Conservation (phyloP, 345 rosid genomes). For the Raphanus sativus region DNA sequence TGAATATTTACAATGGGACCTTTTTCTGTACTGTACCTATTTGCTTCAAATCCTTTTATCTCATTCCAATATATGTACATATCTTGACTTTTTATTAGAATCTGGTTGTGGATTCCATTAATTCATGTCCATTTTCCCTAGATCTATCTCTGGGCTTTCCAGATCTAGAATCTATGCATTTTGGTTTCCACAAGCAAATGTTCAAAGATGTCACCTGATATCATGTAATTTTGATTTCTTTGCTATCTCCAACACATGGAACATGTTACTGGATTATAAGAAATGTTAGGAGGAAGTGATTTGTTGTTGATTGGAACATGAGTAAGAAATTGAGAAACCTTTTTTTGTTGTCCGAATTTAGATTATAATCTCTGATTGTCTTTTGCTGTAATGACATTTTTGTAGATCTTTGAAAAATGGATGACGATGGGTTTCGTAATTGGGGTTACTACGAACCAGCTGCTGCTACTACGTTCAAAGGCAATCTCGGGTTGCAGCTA, state of each 20-base stretch:
- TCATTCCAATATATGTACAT: neutral
- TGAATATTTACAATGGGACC: conserved; percentile 47
- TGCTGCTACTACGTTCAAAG: conserved; percentile 55
- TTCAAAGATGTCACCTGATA: too few relatives aligned
- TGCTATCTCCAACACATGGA: conserved; percentile 18
- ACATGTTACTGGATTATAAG: neutral
- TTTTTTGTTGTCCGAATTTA: conserved; percentile 21
- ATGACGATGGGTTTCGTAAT: conserved; percentile 73
- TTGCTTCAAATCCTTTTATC: neutral
- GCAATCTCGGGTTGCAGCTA: conserved; percentile 83
- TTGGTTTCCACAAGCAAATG: too few relatives aligned
- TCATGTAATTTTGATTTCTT: neutral
- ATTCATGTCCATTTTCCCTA: conserved; percentile 26
- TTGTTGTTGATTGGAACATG: neutral
- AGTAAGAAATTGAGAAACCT: neutral
- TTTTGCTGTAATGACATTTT: neutral
- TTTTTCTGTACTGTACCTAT: conserved; percentile 41
- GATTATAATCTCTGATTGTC: conserved; percentile 14
- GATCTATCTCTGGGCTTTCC: neutral
- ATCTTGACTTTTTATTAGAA: neutral
- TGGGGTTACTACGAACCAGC: conserved; percentile 96
- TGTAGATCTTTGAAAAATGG: conserved; percentile 62
- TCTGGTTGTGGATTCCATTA: neutral
- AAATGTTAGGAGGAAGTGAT: neutral
- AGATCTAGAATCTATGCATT: neutral